Evolutionary conservation across 73 alveolate species (phyloP).

Genomic region (Symbiodinium natans): DNA sequence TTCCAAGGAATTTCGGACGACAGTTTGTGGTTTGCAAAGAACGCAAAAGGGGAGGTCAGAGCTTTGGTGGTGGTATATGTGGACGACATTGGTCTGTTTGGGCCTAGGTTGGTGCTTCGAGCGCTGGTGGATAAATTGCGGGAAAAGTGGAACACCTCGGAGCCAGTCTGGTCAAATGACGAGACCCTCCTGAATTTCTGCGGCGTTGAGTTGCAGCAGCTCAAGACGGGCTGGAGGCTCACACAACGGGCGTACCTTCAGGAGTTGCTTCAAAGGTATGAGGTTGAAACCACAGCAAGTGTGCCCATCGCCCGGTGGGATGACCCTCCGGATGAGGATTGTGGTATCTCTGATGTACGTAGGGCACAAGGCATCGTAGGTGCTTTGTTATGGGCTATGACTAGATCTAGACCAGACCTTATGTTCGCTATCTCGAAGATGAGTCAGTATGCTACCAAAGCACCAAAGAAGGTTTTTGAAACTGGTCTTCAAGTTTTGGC

Average conservation of each 20-base stretch:
- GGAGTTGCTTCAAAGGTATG: not conserved
- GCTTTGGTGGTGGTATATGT: not conserved
- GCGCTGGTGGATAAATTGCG: not conserved
- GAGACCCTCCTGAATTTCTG: not conserved
- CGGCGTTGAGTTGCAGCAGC: not conserved
- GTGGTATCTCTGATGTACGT: not conserved
- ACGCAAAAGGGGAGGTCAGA: not conserved
- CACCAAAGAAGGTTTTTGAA: not conserved
- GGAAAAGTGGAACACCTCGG: not conserved
- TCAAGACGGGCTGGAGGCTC: not conserved
- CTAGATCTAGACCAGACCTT: not conserved
- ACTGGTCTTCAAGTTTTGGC: not conserved
- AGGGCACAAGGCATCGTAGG: not conserved
- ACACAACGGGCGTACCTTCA: not conserved
- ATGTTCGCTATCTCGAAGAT: not conserved
- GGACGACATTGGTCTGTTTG: not conserved
- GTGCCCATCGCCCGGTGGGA: not conserved
- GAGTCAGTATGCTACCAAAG: not conserved
- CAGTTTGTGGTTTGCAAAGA: not conserved
- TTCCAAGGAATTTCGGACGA: not conserved
- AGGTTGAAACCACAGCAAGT: not conserved
- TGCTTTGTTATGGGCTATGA: not conserved
- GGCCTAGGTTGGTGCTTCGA: not conserved
- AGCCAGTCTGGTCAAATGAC: not conserved
- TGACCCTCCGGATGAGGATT: not conserved